Evolutionary conservation across 257 asterid genomes (phyloP), one percentile per base, ranked within the genome.

Genomic region (Solanum arcanum): DNA sequence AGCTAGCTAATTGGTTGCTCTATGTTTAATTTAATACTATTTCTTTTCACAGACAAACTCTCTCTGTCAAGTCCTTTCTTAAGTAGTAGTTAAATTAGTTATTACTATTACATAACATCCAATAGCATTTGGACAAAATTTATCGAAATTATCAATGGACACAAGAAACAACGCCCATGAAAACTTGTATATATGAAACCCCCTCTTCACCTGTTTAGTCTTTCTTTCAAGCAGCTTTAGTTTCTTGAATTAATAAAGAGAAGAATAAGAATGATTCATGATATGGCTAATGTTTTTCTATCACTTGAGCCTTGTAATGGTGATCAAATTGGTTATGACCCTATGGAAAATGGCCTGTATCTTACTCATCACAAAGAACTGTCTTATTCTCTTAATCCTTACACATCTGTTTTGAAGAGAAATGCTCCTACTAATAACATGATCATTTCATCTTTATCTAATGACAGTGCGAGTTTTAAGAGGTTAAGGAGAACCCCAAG

Each of bases 161-260:
- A 68, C 59, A 56, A 60, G n/a, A 41, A 83, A 70, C 76, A 81
- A 42, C 52, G 82, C 44, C 56, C 82, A 73, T 41, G 77, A 86
- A 66, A 69, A 69, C 11, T 69, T 12, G 83, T 47, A 80, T 89
- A 92, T 86, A 91, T 85, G 66, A 93, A 86, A 52, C 76, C 60
- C 60, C 83, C 25, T 85, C 85, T 89, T 88, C 88, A 68, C 86
- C 88, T 15, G 89, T 89, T 89, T 86, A 88, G 89, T 88, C 93
- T 91, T 93, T 92, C 94, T 94, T 95, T 94, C 95, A 94, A 93
- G 21, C 85, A 89, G 91, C 89, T 86, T 91, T 86, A 86, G 15
- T 15, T 31, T 70, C 77, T 89, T 86, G 73, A 83, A 29, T 69
- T 27, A 18, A 20, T 33, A 35, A 27, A 80, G 68, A 73, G 47